These are phyloP conservation scores for Priceomyces castillae DNA, from an alignment of 805 yeast species.

Conservation along the genomic window DNA sequence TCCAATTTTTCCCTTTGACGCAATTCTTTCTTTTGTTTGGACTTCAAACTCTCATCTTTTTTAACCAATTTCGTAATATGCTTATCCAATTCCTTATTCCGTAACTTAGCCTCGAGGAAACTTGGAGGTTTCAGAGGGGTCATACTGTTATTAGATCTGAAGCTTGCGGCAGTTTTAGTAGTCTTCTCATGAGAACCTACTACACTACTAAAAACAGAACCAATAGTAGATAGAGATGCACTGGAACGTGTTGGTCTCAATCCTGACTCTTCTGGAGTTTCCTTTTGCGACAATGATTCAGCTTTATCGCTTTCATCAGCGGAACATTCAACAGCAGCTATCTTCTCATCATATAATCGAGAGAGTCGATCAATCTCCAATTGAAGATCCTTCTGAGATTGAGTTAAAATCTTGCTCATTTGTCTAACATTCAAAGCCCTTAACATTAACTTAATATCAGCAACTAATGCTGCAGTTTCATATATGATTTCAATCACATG, in stretches of 20 bases:
- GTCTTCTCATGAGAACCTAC: constrained; percentile 9
- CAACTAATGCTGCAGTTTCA: constrained; percentile 58
- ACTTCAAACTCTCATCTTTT: constrained; percentile 26
- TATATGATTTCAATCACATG: constrained; percentile 55
- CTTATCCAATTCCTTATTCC: constrained; percentile 30
- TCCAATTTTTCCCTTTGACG: constrained; percentile 1
- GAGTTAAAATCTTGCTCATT: constrained; percentile 41
- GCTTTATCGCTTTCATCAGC: not conserved
- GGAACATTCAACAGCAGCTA: not conserved
- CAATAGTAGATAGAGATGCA: constrained; percentile 12
- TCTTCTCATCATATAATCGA: constrained; percentile 1
- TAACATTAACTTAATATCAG: constrained; percentile 62
- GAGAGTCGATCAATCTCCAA: constrained; percentile 17
- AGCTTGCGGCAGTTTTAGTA: constrained; percentile 12
- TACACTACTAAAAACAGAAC: constrained; percentile 6
- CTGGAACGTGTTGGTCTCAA: constrained; percentile 11
- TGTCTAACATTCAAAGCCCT: constrained; percentile 54
- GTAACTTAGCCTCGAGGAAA: constrained; percentile 15
- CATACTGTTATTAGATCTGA: not conserved
- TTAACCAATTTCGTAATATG: constrained; percentile 31
- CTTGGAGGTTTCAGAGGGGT: not conserved
- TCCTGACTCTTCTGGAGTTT: not conserved
- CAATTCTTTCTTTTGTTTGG: constrained; percentile 9
- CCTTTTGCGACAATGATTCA: not conserved
- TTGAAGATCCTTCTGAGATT: constrained; percentile 27